Evolutionary conservation across 1,284 basidiomycete species (phyloP), one percentile per base, ranked within the genome.

Genomic region (Gymnopus androsaceus): DNA sequence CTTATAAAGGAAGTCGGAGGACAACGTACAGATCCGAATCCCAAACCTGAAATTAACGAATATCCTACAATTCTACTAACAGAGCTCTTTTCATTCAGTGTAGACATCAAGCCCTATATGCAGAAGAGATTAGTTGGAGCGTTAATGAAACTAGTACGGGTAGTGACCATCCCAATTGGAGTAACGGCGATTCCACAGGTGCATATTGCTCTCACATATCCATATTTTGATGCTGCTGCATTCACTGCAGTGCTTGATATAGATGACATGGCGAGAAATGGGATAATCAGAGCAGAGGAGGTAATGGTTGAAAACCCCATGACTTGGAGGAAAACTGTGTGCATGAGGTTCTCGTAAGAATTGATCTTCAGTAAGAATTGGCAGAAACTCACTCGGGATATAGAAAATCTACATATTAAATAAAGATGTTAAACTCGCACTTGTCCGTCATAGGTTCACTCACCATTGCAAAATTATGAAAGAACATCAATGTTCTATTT

Each of bases 381-480:
- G 12, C 15, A 44, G 4, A 17, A 7, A 56, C 64, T 8, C 59
- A 70, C 70, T 64, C 15, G 69, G 69, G n/a, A 71, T 56, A 59
- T 72, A 72, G 61, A 71, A 70, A 21, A 66, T 68, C 69, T 70
- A 48, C 17, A 30, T n/a, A n/a, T n/a, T n/a, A n/a, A n/a, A n/a
- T n/a, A 49, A 45, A 48, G 37, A 31, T 34, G 41, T 33, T 54
- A n/a, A n/a, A n/a, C n/a, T 14, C 44, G 14, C 51, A 38, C 21
- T 25, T 23, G 2, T 30, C 19, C 36, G 56, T 37, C 9, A 45
- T 19, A 59, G 33, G 31, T 21, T 7, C 27, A 55, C 65, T 33
- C 54, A 67, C 70, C 52, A 63, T 65, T 14, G 69, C 63, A 59
- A 66, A 72, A 15, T 70, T 59, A 53, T 69, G 71, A 60, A 71